phyloP scores from a whole-genome alignment of 352 stramenopile species.

The Pythium periplocum region DNA sequence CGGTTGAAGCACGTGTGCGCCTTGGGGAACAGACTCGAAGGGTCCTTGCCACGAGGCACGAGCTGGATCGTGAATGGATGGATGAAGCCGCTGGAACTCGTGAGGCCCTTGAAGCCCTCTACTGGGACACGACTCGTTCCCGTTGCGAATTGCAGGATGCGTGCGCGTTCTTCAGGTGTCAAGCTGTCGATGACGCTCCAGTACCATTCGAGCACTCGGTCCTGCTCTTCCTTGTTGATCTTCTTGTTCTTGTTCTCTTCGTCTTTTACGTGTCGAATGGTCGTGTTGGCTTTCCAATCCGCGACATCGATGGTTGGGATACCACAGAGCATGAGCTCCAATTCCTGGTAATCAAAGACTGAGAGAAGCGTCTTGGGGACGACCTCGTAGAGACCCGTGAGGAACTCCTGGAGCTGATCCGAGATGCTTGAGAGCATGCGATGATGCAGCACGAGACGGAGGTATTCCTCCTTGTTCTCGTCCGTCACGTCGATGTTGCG shows the following conservation, averaged over 20 bases:
- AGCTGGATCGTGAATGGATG: slow-evolving; percentile 80
- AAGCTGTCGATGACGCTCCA: slow-evolving; percentile 86
- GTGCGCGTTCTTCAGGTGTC: slow-evolving; percentile 90
- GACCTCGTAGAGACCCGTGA: slow-evolving; percentile 91
- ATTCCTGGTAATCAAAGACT: slow-evolving; percentile 93
- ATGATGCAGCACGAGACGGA: slow-evolving; percentile 91
- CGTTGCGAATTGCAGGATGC: slow-evolving; percentile 97
- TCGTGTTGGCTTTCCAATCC: slow-evolving; percentile 85
- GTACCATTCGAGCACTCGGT: slow-evolving; percentile 86
- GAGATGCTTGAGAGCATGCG: slow-evolving; percentile 89
- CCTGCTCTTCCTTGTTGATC: slow-evolving; percentile 28
- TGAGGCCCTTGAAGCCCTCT: slow-evolving; percentile 76
- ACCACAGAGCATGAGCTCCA: slow-evolving; percentile 92
- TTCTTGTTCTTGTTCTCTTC: slow-evolving; percentile 50
- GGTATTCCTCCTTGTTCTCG: slow-evolving; percentile 94
- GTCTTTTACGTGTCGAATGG: slow-evolving; percentile 29
- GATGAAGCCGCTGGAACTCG: slow-evolving; percentile 74
- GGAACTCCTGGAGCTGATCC: slow-evolving; percentile 87
- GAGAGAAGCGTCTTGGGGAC: slow-evolving; percentile 85
- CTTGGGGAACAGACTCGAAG: slow-evolving; percentile 60
- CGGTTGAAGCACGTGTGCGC: slow-evolving; percentile 89
- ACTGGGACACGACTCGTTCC: slow-evolving; percentile 93
- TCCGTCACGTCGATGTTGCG: slow-evolving; percentile 90
- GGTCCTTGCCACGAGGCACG: slow-evolving; percentile 34
- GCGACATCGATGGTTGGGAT: slow-evolving; percentile 78